Evolutionary conservation across 805 yeast genomes (phyloP).

Genomic region (Lipomyces yamanashiensis): DNA sequence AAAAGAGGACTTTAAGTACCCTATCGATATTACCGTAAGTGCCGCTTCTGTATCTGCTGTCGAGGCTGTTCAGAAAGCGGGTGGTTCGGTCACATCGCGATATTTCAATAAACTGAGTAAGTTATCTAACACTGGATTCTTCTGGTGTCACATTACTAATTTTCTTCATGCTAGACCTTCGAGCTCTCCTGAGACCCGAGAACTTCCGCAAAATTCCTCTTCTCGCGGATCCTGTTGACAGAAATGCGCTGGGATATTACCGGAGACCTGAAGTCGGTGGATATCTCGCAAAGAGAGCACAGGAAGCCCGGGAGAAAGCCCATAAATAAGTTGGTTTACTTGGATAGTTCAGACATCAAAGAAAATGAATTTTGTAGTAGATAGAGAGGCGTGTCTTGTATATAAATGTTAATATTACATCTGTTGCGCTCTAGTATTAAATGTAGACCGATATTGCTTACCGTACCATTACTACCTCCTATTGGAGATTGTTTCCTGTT

Average conservation of each 20-base stretch:
- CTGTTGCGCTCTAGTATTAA: not conserved
- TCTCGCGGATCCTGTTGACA: slow-evolving; percentile 81
- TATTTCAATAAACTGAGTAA: slow-evolving; percentile 64
- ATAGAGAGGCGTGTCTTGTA: not conserved
- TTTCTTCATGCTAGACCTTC: slow-evolving; percentile 49
- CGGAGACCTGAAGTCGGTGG: slow-evolving; percentile 75
- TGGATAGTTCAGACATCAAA: too few relatives aligned
- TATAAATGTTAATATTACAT: too few relatives aligned
- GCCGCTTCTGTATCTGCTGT: slow-evolving; percentile 80
- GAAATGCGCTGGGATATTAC: slow-evolving; percentile 80
- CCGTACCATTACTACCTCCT: too few relatives aligned
- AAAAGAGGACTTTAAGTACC: slow-evolving; percentile 53
- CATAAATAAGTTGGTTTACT: not conserved
- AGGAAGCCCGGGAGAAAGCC: not conserved
- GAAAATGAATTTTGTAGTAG: not conserved
- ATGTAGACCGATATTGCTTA: too few relatives aligned
- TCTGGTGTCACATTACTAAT: not conserved
- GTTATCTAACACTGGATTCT: not conserved
- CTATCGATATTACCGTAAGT: slow-evolving; percentile 79
- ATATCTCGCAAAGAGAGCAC: slow-evolving; percentile 53
- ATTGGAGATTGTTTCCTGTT: too few relatives aligned
- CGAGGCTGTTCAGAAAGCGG: slow-evolving; percentile 67
- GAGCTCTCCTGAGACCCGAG: slow-evolving; percentile 78
- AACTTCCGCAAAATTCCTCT: slow-evolving; percentile 82
- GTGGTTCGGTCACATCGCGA: slow-evolving; percentile 74